Evolutionary conservation across 805 yeast genomes (phyloP).

Genomic region (Cephaloascus albidus): DNA sequence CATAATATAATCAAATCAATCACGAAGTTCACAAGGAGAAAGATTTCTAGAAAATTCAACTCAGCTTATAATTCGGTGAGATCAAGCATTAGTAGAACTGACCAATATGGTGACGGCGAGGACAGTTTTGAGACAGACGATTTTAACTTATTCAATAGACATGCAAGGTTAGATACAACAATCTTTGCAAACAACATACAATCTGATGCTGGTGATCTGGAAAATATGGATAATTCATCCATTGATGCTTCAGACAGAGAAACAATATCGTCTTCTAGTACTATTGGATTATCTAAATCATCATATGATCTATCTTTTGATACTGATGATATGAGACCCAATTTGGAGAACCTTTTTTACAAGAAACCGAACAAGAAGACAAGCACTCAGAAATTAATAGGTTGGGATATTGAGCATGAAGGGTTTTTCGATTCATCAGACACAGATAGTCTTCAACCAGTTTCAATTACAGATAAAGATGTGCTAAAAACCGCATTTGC

Average conservation of each 20-base stretch:
- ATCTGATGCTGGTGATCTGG: not conserved
- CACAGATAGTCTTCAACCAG: slow-evolving; percentile 1
- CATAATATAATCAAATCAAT: slow-evolving; percentile 12
- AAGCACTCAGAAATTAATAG: slow-evolving; percentile 1
- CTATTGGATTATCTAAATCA: not conserved
- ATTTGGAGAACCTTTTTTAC: slow-evolving; percentile 2
- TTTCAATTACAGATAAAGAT: slow-evolving; percentile 8
- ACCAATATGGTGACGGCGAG: not conserved
- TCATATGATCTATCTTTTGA: not conserved
- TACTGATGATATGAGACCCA: not conserved
- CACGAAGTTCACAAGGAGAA: slow-evolving; percentile 6
- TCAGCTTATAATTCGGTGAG: not conserved
- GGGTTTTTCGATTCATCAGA: slow-evolving; percentile 2
- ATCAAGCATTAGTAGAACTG: not conserved
- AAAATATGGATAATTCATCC: not conserved
- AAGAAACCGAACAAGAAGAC: not conserved
- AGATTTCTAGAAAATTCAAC: slow-evolving; percentile 3
- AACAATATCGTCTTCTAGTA: not conserved
- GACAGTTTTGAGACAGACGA: not conserved
- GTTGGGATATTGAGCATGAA: slow-evolving; percentile 2
- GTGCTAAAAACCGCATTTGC: not conserved
- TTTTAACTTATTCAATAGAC: slow-evolving; percentile 5
- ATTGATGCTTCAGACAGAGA: not conserved
- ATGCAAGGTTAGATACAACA: not conserved
- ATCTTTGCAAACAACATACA: not conserved